Conservation (phyloP, 1,284 basidiomycete species). For the Sanghuangporus baumii region DNA sequence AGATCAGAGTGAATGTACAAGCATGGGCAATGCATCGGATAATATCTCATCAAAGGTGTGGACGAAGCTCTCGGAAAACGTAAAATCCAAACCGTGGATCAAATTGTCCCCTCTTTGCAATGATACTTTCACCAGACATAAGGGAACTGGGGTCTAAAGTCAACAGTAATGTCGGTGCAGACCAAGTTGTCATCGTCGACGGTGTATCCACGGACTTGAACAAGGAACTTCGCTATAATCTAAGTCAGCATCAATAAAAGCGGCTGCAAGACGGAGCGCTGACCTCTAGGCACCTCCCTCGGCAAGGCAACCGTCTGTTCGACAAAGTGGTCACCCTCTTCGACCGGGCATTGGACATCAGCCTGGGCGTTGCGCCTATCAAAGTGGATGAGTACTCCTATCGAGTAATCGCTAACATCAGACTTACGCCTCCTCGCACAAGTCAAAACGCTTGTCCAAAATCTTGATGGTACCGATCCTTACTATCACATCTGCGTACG, state of each 20-base stretch:
- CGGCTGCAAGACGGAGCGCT: conserved; percentile 21
- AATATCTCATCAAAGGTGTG: not conserved
- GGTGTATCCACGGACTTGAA: conserved; percentile 72
- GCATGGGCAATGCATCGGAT: not conserved
- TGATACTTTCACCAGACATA: conserved; percentile 16
- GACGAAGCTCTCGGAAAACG: not conserved
- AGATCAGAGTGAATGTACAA: not conserved
- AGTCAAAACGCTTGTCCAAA: conserved; percentile 74
- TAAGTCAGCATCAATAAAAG: not conserved
- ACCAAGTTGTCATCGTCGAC: conserved; percentile 74
- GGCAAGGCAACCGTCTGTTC: conserved; percentile 80
- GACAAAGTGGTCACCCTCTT: conserved; percentile 64
- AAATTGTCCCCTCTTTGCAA: too few relatives aligned
- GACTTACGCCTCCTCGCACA: conserved; percentile 90
- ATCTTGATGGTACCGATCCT: conserved; percentile 88
- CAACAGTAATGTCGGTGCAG: conserved; percentile 76
- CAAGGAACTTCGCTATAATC: conserved; percentile 74
- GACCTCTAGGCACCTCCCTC: conserved; percentile 85
- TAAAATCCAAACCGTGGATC: too few relatives aligned
- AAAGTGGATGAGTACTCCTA: conserved; percentile 14
- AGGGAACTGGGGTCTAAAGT: conserved; percentile 48
- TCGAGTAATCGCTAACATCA: not conserved
- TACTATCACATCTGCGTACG: conserved; percentile 81
- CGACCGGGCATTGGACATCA: conserved; percentile 74
- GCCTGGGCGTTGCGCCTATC: conserved; percentile 61